Base-by-base conservation (phyloP, 2,329 filamentous ascomycete species). In the Rosellinia necatrix region DNA sequence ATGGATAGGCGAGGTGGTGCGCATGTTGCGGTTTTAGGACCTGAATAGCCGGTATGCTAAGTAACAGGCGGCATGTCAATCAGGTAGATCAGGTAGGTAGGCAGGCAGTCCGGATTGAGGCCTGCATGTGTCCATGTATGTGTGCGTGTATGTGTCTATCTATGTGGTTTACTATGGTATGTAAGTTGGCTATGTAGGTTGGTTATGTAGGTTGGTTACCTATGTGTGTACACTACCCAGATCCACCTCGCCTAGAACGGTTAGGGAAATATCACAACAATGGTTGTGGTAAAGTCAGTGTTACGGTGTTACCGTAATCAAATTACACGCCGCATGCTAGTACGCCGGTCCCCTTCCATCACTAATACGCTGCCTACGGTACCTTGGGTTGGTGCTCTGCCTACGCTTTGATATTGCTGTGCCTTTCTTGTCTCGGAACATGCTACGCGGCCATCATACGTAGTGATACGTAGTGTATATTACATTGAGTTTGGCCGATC, bases 391-490 rank as follows among this genome's bases (percentile, higher is more conserved):
- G 8, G n/a, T 13, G 15, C n/a, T 49, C n/a, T 32, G 17, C 35
- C 42, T 15, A 38, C 40, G 35, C 35, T 35, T 30, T 46, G 32
- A 24, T 13, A 48, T 48, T 46, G 34, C 32, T n/a, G n/a, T n/a
- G n/a, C 41, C 40, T 40, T 41, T 54, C 51, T 49, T 51, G 47
- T 56, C 52, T 51, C 52, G 56, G 52, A 48, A 44, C n/a, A 35
- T 44, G 47, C 47, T 29, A 58, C 44, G 41, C 41, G 38, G 49
- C 49, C 49, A 44, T 13, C 49, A 22, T 34, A 15, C n/a, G 24
- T 27, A 17, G 44, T 19, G 30, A n/a, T 22, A 25, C 27, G 6
- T 22, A 32, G 22, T 41, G 8, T n/a, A 41, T 17, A 46, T 21
- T 47, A 34, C 15, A 17, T 38, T 6, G 35, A 29, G 12, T 2